Evolutionary conservation across 768 basidiomycete genomes (phyloP).

Genomic region (Dioszegia hungarica): DNA sequence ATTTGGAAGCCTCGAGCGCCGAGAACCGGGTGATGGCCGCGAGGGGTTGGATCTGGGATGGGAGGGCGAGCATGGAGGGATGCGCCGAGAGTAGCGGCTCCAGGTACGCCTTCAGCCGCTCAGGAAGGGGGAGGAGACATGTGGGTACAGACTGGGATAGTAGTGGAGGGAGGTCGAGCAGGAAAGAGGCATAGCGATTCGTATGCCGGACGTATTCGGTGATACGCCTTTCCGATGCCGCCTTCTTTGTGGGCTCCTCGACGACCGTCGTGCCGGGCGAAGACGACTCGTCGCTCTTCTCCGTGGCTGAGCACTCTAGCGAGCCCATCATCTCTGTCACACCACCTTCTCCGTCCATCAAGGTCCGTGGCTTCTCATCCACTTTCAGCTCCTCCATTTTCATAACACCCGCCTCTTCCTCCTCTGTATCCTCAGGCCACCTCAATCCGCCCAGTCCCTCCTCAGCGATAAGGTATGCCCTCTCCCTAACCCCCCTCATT

Average conservation of each 20-base stretch:
- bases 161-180: conserved; percentile 8
- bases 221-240: conserved; percentile 10
- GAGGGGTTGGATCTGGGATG: conserved; percentile 26
- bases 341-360: not conserved
- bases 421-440: conserved; percentile 13
- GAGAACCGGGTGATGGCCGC: conserved; percentile 25
- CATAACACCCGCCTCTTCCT: conserved; percentile 6
- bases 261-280: conserved; percentile 7
- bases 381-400: conserved; percentile 11
- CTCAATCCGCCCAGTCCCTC: conserved; percentile 31
- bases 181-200: conserved; percentile 18
- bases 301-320: not conserved
- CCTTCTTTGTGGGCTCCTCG: not conserved
- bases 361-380: not conserved
- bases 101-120: conserved; percentile 30
- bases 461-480: conserved; percentile 33
- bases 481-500: conserved; percentile 19
- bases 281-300: not conserved
- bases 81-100: conserved; percentile 15
- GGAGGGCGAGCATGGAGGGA: conserved; percentile 19
- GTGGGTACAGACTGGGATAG: conserved; percentile 1
- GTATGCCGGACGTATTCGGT: conserved; percentile 36
- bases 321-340: not conserved
- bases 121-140: conserved; percentile 18
- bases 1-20: conserved; percentile 18